Evolutionary conservation across 441 rosid genomes (phyloP).

Genomic region (Oxalis stricta): DNA sequence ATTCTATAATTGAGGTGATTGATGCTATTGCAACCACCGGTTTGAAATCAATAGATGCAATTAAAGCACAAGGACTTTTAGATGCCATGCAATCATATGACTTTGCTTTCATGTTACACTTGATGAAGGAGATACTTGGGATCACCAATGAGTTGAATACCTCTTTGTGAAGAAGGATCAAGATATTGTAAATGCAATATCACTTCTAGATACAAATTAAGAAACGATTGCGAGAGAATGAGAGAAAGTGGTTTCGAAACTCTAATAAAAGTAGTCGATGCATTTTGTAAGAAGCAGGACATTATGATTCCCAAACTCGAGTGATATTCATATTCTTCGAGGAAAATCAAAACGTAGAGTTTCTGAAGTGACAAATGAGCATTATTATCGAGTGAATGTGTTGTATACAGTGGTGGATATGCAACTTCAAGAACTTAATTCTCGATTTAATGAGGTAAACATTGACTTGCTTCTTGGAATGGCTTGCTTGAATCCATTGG

Average conservation of each 20-base stretch:
- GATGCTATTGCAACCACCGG: not conserved
- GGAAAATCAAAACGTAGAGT: not conserved
- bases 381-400: not conserved
- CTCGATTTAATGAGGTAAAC: not conserved
- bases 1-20: not conserved
- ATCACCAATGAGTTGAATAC: not conserved
- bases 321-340: not conserved
- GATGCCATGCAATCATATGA: not conserved
- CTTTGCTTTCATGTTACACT: not conserved
- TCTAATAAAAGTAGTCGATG: not conserved
- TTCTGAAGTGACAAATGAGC: not conserved
- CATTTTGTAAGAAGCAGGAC: not conserved
- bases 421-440: constrained; percentile 1
- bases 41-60: not conserved
- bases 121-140: not conserved
- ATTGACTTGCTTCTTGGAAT: not conserved
- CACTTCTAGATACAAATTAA: not conserved
- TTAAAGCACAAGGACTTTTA: not conserved
- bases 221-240: not conserved
- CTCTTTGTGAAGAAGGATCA: not conserved
- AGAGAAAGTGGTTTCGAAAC: not conserved
- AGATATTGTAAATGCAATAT: constrained; percentile 6
- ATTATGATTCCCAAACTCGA: not conserved
- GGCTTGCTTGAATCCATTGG: not conserved
- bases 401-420: not conserved